A percentile compares a stretch with the other conserved stretches of the same genome.
Evolutionary conservation across 2,329 filamentous ascomycete genomes (phyloP).

Genomic region (Aspergillus awamori): DNA sequence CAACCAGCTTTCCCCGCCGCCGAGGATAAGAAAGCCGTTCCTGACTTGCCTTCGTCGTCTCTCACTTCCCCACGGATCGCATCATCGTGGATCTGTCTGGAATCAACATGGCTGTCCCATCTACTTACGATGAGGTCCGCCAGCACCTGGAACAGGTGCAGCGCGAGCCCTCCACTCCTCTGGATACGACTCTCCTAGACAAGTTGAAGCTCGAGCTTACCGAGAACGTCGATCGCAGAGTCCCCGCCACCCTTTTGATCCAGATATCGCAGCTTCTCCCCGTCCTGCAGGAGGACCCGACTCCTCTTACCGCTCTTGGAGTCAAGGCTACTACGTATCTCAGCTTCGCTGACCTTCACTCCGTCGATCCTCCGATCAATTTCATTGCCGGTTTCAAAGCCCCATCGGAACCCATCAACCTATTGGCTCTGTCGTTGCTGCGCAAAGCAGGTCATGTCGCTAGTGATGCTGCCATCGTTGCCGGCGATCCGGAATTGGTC

Average conservation of each 20-base stretch:
- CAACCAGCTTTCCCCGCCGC: constrained; percentile 32
- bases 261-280: constrained; percentile 56
- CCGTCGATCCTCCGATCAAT: constrained; percentile 53
- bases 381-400: constrained; percentile 58
- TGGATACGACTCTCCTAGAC: constrained; percentile 55
- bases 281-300: constrained; percentile 60
- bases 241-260: constrained; percentile 45
- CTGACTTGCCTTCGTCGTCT: background rate
- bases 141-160: constrained; percentile 50
- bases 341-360: constrained; percentile 53
- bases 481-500: constrained; percentile 58
- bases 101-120: constrained; percentile 38
- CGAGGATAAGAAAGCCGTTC: background rate
- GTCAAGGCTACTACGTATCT: constrained; percentile 53
- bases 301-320: constrained; percentile 57
- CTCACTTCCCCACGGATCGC: background rate
- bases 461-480: constrained; percentile 61
- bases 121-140: constrained; percentile 39
- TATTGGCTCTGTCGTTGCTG: constrained; percentile 58
- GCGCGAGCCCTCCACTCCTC: constrained; percentile 46
- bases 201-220: constrained; percentile 51
- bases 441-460: constrained; percentile 56
- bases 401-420: constrained; percentile 57
- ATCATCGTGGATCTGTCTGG: background rate
- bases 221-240: constrained; percentile 36